Evolutionary conservation across 352 stramenopile species (phyloP).

Genomic region (Phytopythium cucurbitacearum): DNA sequence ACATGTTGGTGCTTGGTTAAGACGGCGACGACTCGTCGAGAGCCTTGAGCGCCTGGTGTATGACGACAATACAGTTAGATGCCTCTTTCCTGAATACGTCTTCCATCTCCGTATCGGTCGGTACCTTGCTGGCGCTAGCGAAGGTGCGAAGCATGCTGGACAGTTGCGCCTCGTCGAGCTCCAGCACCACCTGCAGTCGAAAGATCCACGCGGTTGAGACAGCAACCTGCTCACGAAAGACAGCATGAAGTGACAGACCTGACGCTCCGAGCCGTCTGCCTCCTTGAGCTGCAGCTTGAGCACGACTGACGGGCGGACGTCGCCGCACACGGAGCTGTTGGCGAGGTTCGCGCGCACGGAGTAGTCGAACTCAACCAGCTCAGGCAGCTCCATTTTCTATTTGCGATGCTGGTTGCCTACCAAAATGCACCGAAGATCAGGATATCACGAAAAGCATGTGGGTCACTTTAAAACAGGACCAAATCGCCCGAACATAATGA

Average conservation of each 20-base stretch:
- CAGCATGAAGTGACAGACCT: conserved; percentile 12
- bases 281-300: conserved; percentile 50
- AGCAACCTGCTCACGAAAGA: neutral
- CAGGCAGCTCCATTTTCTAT: neutral
- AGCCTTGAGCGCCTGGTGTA: conserved; percentile 13
- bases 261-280: conserved; percentile 21
- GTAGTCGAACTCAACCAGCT: conserved; percentile 67
- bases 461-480: too few relatives aligned
- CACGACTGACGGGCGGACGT: conserved; percentile 30
- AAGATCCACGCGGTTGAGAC: neutral
- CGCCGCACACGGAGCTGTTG: conserved; percentile 49
- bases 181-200: conserved; percentile 33
- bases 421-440: neutral
- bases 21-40: neutral
- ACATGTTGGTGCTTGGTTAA: conserved; percentile 13
- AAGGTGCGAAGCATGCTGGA: conserved; percentile 30
- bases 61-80: conserved; percentile 6
- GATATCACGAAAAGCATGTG: too few relatives aligned
- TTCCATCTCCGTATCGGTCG: neutral
- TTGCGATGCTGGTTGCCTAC: conserved; percentile 2
- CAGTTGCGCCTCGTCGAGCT: conserved; percentile 39
- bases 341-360: conserved; percentile 64
- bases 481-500: neutral
- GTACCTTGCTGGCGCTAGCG: conserved; percentile 29
- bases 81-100: neutral